Conservation (phyloP, 441 rosid genomes). For the Melastoma candidum region DNA sequence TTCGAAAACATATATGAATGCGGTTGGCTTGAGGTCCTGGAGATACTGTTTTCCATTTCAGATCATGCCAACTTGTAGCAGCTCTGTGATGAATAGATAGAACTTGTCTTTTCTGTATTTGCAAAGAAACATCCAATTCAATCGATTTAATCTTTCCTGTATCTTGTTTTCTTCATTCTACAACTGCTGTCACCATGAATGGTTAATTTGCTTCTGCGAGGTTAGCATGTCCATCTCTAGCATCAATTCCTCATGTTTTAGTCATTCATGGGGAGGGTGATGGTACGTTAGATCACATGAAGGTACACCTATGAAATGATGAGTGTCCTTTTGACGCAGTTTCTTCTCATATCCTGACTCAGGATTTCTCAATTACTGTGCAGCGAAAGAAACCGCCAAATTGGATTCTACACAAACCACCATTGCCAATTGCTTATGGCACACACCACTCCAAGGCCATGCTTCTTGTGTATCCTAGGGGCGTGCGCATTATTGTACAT, state of each 20-base stretch:
- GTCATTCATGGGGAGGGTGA: conserved; percentile 91
- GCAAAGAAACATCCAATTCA: too few species aligned
- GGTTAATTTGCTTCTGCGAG: conserved; percentile 6
- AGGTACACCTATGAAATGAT: conserved; percentile 32
- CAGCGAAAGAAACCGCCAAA: conserved; percentile 70
- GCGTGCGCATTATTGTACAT: conserved; percentile 79
- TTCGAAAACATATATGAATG: conserved; percentile 1
- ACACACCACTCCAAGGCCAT: conserved; percentile 95
- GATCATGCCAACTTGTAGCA: too few species aligned
- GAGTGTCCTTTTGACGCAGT: conserved; percentile 2
- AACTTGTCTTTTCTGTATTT: too few species aligned
- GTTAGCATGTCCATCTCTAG: conserved; percentile 72
- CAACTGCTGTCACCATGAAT: too few species aligned
- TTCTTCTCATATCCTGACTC: not conserved
- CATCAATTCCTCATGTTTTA: conserved; percentile 62
- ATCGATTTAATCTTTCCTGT: too few species aligned
- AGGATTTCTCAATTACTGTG: too few species aligned
- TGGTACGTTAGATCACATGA: conserved; percentile 55
- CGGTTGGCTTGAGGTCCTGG: too few species aligned
- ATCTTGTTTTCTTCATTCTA: too few species aligned
- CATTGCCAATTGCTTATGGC: conserved; percentile 76
- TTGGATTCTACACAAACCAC: conserved; percentile 91
- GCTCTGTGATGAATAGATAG: too few species aligned
- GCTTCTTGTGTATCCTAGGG: conserved; percentile 72
- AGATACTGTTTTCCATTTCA: too few species aligned